These are phyloP conservation scores for Pinus tabuliformis DNA, from an alignment of 75 land plant species.

Conservation along the genomic window DNA sequence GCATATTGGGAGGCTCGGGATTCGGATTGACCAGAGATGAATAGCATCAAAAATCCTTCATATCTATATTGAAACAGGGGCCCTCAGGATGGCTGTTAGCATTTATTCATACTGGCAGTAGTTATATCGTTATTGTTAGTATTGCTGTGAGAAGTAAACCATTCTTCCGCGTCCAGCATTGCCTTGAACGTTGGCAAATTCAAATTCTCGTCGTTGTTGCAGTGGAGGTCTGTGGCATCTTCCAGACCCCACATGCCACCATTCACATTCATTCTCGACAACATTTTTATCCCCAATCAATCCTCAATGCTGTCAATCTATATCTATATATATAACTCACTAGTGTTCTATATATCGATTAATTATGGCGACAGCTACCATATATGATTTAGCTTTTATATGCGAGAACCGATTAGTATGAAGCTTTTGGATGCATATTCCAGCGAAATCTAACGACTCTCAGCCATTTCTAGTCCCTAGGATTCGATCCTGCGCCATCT, in stretches of 20 bases:
- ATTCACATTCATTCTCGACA: constrained; percentile 32
- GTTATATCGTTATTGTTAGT: background rate
- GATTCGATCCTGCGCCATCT: background rate
- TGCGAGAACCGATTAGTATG: too few species aligned
- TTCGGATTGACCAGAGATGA: constrained; percentile 17
- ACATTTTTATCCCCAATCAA: constrained; percentile 12
- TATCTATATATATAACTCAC: too few species aligned
- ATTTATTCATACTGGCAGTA: background rate
- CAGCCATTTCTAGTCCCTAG: background rate
- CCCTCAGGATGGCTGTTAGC: constrained; percentile 4
- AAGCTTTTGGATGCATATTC: too few species aligned
- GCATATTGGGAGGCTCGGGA: constrained; percentile 5
- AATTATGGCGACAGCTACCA: too few species aligned
- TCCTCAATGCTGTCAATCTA: too few species aligned
- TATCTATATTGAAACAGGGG: background rate
- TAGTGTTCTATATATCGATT: too few species aligned
- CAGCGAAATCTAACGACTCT: background rate
- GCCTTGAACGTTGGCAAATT: constrained; percentile 48
- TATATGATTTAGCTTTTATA: too few species aligned
- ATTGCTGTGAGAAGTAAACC: constrained; percentile 20
- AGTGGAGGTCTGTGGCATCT: background rate
- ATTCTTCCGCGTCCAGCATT: constrained; percentile 56
- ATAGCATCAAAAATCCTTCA: constrained; percentile 2
- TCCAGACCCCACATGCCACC: constrained; percentile 29
- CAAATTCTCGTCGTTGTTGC: constrained; percentile 22